Conservation (phyloP, 257 asterid genomes). For the Scutellaria baicalensis region DNA sequence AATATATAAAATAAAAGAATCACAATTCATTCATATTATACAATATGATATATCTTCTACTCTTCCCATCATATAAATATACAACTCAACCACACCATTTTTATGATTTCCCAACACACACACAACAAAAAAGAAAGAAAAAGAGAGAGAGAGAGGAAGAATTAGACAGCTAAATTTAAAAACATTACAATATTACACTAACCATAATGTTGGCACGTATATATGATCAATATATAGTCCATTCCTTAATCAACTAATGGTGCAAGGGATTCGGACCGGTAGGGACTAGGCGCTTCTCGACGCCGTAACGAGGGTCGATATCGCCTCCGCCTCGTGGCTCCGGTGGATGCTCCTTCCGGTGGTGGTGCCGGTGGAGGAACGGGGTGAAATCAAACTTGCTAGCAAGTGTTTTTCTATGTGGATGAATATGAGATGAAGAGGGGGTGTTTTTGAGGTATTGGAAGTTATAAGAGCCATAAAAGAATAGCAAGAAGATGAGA, state of each 20-base stretch:
- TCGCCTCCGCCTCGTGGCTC: conserved; percentile 10
- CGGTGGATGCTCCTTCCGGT: conserved; percentile 1
- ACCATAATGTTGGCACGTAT: conserved; percentile 8
- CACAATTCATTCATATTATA: conserved; percentile 4
- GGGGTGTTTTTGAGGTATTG: conserved; percentile 13
- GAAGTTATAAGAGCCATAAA: conserved; percentile 30
- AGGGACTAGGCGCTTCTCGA: conserved; percentile 70
- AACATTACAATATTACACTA: conserved; percentile 15
- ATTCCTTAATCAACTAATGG: conserved; percentile 28
- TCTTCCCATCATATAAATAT: conserved; percentile 17
- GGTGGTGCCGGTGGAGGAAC: conserved; percentile 33
- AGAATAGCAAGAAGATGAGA: conserved; percentile 33
- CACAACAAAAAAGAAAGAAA: conserved; percentile 5
- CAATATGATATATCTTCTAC: conserved; percentile 8
- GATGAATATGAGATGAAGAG: background rate
- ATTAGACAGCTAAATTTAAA: background rate
- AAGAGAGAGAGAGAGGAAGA: background rate
- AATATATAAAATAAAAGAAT: background rate
- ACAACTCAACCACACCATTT: conserved; percentile 5
- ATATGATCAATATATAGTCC: background rate
- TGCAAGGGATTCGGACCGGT: conserved; percentile 87
- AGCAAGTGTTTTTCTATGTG: conserved; percentile 43
- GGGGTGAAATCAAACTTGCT: conserved; percentile 56
- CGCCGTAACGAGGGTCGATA: conserved; percentile 66
- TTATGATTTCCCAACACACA: background rate